These are phyloP conservation scores for Botrytis elliptica DNA, from an alignment of 2,329 filamentous ascomycete species.

Conservation along the genomic window DNA sequence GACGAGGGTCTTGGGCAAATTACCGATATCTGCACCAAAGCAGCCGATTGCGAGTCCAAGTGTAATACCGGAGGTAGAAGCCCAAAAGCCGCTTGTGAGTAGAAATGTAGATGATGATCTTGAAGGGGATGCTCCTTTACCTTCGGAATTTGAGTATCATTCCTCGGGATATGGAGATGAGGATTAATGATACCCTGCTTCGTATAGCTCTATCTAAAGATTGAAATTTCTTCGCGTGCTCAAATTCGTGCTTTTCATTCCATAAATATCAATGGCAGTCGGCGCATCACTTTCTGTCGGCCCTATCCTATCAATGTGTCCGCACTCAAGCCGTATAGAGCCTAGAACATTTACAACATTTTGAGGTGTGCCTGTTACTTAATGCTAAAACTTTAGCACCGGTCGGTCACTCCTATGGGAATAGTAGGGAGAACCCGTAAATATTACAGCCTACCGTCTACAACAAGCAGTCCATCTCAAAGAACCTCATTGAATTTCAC, in stretches of 20 bases:
- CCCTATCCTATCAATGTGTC: background rate
- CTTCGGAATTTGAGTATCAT: conserved; percentile 28
- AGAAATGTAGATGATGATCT: conserved; percentile 21
- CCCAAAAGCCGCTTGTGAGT: background rate
- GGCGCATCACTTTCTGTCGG: background rate
- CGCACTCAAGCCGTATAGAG: background rate
- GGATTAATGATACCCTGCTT: conserved; percentile 18
- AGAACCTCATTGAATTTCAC: too few species aligned
- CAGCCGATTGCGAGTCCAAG: background rate
- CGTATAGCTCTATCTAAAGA: background rate
- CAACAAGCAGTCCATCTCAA: background rate
- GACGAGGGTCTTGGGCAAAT: conserved; percentile 33
- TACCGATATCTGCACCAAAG: background rate
- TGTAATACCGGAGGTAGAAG: background rate
- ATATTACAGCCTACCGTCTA: background rate
- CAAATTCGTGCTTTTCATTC: background rate
- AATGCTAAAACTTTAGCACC: background rate
- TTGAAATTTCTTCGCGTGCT: background rate
- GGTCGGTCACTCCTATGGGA: background rate
- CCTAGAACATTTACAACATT: background rate
- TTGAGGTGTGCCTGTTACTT: background rate
- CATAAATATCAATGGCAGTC: background rate
- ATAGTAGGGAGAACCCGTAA: background rate
- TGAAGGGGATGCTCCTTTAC: conserved; percentile 25
- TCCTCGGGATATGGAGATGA: conserved; percentile 27